Evolutionary conservation across 208 protist genomes (phyloP), one percentile per base, ranked within the genome.

Genomic region (Trypanosoma cruzi): DNA sequence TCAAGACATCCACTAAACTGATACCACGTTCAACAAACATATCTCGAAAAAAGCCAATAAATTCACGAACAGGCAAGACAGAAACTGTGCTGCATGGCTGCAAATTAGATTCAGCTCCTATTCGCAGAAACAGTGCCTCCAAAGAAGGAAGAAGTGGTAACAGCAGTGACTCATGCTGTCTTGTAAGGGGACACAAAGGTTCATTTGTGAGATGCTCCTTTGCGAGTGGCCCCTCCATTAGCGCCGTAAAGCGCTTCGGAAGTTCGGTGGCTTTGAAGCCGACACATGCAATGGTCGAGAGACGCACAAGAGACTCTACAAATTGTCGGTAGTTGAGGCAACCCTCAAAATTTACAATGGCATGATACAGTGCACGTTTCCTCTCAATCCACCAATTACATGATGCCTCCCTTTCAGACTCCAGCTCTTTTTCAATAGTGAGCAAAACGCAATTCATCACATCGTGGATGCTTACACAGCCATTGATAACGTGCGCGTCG

Each of bases 281-380:
- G 34, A 83, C 77, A 55, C 71, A 86, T 54, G 86, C 85, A 16
- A 68, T 37, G 49, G 79, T 64, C 26, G 85, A 66, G 1, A 96
- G 61, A 11, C 93, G 86, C 13, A 97, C 71, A 28, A 95, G 66
- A 58, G 72, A 73, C 78, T 97, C 90, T 34, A 82, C 80, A 76
- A 95, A 97, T 57, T 90, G 82, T 13, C 89, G 70, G 65, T 93
- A 97, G 77, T 88, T 88, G 11, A 96, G 36, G 26, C 49, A 73
- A 7, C 86, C 87, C 1, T 82, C 69, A 6, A 86, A 64, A 1
- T 64, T 42, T 64, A 78, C 67, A 49, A 90, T 26, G 32, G 60
- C 37, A 46, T n/a, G 54, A 40, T 37, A 32, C 24, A 57, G 63
- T 37, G 64, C 36, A 7, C 20, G 20, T 34, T 53, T 36, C 67